Percentiles rank a stretch among this genome's conserved stretches.
These are phyloP conservation scores for Cercophora scortea DNA, from an alignment of 495 filamentous ascomycete genomes.

Conservation along the genomic window DNA sequence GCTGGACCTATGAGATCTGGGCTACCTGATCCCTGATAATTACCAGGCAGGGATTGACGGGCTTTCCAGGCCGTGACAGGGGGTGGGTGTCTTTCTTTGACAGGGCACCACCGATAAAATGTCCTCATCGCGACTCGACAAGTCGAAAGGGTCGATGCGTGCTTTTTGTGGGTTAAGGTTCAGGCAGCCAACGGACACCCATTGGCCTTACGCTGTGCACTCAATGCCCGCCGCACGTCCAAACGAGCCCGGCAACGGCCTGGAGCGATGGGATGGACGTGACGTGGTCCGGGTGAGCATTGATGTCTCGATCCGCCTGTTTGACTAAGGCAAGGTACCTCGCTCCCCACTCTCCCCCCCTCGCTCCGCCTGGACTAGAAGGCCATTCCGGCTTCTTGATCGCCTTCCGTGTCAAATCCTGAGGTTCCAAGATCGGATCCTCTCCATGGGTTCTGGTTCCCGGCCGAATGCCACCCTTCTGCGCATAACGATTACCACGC, in stretches of 20 bases:
- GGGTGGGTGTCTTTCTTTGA: conserved; percentile 10
- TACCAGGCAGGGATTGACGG: conserved; percentile 17
- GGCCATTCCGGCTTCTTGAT: conserved; percentile 24
- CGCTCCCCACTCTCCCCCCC: too few species aligned
- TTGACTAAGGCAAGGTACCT: too few species aligned
- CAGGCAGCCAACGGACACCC: conserved; percentile 1
- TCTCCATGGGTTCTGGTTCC: conserved; percentile 21
- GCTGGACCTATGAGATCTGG: conserved; percentile 9
- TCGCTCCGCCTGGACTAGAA: neutral
- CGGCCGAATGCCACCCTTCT: conserved; percentile 27
- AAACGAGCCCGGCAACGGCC: too few species aligned
- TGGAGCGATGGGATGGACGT: neutral
- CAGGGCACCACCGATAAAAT: conserved; percentile 8
- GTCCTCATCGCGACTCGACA: conserved; percentile 6
- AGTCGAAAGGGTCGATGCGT: neutral
- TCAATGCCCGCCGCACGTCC: neutral
- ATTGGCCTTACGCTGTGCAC: neutral
- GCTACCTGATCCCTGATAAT: conserved; percentile 13
- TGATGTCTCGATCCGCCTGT: neutral
- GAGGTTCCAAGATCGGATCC: conserved; percentile 26
- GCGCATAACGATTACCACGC: conserved; percentile 20
- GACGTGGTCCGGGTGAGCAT: neutral
- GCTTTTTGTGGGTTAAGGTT: neutral
- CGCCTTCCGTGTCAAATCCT: conserved; percentile 23
- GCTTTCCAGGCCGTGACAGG: conserved; percentile 8